Conservation (phyloP, 208 protist genomes). For the Leishmania guyanensis region DNA sequence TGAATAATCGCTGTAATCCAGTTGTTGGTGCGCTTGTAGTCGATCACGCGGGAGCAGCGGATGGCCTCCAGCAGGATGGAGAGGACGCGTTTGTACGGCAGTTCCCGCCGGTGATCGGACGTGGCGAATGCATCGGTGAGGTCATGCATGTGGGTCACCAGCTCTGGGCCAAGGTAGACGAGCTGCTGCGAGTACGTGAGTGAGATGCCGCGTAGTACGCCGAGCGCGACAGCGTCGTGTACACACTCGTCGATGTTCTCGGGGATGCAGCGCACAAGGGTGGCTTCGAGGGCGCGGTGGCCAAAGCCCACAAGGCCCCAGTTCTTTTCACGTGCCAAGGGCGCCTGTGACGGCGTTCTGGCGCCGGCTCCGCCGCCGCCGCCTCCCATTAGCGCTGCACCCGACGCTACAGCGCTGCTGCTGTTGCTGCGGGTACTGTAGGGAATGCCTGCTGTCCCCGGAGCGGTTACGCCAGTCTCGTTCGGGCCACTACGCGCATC, state of each 20-base stretch:
- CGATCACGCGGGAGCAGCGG: slow-evolving; percentile 58
- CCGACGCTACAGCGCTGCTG: slow-evolving; percentile 1
- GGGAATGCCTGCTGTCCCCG: background rate
- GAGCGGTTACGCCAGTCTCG: background rate
- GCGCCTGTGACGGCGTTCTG: background rate
- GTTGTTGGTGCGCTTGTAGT: slow-evolving; percentile 70
- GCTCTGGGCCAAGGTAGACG: slow-evolving; percentile 46
- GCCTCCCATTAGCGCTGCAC: background rate
- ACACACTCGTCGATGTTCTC: slow-evolving; percentile 63
- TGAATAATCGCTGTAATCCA: slow-evolving; percentile 81
- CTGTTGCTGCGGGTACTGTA: slow-evolving; percentile 19
- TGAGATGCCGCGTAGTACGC: slow-evolving; percentile 65
- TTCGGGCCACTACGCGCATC: background rate
- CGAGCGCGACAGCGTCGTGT: slow-evolving; percentile 55
- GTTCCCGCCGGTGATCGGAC: slow-evolving; percentile 55
- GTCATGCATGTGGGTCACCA: slow-evolving; percentile 71
- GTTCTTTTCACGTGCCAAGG: slow-evolving; percentile 27
- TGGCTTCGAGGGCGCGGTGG: slow-evolving; percentile 53
- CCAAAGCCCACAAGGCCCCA: slow-evolving; percentile 57
- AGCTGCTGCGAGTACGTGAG: slow-evolving; percentile 54
- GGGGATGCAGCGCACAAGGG: slow-evolving; percentile 64
- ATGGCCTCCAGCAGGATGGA: slow-evolving; percentile 77
- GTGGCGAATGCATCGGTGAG: slow-evolving; percentile 73
- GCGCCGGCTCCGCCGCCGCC: slow-evolving; percentile 7
- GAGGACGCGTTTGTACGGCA: slow-evolving; percentile 69